Evolutionary conservation across 1,139 yeast genomes (phyloP).

Genomic region (Debaryomyces subglobosus): DNA sequence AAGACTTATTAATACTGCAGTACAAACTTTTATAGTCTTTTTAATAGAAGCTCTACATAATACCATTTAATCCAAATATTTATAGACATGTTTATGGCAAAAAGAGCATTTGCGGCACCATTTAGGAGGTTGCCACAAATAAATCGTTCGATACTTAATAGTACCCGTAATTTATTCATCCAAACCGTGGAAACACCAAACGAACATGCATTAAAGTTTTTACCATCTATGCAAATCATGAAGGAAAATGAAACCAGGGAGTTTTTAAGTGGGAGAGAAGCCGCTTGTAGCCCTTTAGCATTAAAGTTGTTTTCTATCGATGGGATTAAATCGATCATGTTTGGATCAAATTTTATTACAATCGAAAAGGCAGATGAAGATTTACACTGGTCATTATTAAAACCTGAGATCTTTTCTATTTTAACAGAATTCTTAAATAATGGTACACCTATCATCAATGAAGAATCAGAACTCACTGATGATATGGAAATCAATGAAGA

Average conservation of each 20-base stretch:
- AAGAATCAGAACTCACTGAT: slow-evolving; percentile 27
- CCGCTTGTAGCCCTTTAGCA: slow-evolving; percentile 58
- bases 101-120: slow-evolving; percentile 1
- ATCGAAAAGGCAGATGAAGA: slow-evolving; percentile 64
- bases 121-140: not conserved
- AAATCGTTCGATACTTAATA: not conserved
- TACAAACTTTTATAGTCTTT: not conserved
- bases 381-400: slow-evolving; percentile 72
- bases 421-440: slow-evolving; percentile 82
- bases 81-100: slow-evolving; percentile 2
- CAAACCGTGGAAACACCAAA: slow-evolving; percentile 51
- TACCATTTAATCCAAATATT: not conserved
- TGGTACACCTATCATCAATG: slow-evolving; percentile 63
- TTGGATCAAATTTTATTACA: slow-evolving; percentile 73
- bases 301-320: slow-evolving; percentile 54
- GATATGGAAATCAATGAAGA: slow-evolving; percentile 55
- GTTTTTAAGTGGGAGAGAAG: slow-evolving; percentile 57
- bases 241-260: slow-evolving; percentile 54
- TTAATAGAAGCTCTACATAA: not conserved
- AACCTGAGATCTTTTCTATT: slow-evolving; percentile 86
- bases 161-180: slow-evolving; percentile 33
- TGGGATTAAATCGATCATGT: slow-evolving; percentile 55
- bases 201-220: slow-evolving; percentile 50
- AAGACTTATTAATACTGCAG: not conserved
- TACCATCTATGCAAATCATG: slow-evolving; percentile 47